Evolutionary conservation across 345 rosid genomes (phyloP), one percentile per base, ranked within the genome.

Genomic region (Mangifera indica): DNA sequence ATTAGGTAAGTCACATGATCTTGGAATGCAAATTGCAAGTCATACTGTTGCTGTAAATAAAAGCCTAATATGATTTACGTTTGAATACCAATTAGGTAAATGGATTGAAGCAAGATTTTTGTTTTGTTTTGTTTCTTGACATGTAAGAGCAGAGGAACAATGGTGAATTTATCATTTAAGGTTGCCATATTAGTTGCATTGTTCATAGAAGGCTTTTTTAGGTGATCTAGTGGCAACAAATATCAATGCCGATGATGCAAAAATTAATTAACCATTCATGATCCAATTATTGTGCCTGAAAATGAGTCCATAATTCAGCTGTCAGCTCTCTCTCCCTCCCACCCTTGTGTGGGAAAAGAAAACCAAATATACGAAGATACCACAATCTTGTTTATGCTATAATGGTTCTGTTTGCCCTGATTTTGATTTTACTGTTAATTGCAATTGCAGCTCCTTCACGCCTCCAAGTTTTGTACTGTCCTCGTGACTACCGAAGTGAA

Each of bases 401-500:
- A 25, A 20, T 58, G 22, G 15, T 70, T 58, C 3, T 56, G 20
- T 40, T 57, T 44, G 10, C 0, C 21, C 55, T 12, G 7, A 10
- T 53, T 68, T 32, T 44, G 24, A 69, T 22, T 46, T 62, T 12
- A 37, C 53, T 63, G 42, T 72, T 9, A 18, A 21, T n/a, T 21
- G n/a, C 64, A 42, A 44, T 65, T 78, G 86, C 91, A 94, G 97
- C 96, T 40, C 91, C 80, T 58, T 84, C 96, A 44, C 85, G 76
- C 80, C 92, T 94, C 60, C 93, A 88, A 81, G 90, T 92, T 66
- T 60, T 89, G 82, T 94, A 88, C 72, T 85, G 76, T 69, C 79
- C 81, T 77, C 93, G 98, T 10, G 93, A 94, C 75, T 92, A 91
- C 78, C 82, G 97, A 80, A 89, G 83, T 69, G 97, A 89, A 76